These are phyloP conservation scores for Roridomyces roridus DNA, from an alignment of 768 basidiomycete genomes.

Conservation along the genomic window DNA sequence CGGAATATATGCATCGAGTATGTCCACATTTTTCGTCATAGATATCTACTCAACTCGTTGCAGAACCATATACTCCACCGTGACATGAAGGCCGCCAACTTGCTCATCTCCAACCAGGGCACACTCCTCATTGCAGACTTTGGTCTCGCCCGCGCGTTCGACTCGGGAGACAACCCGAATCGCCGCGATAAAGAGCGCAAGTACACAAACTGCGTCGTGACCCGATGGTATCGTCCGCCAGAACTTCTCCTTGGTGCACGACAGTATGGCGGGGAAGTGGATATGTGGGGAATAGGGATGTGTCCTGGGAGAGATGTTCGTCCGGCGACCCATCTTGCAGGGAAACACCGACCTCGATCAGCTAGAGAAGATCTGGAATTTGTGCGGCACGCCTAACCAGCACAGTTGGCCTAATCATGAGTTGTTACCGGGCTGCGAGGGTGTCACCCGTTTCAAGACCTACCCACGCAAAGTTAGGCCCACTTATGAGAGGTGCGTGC, in stretches of 20 bases:
- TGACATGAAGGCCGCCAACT: slow-evolving; percentile 98
- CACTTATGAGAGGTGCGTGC: slow-evolving; percentile 64
- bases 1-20: slow-evolving; percentile 94
- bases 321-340: slow-evolving; percentile 82
- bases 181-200: slow-evolving; percentile 59
- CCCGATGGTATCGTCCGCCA: slow-evolving; percentile 93
- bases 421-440: slow-evolving; percentile 78
- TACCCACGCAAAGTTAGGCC: slow-evolving; percentile 58
- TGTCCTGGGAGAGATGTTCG: slow-evolving; percentile 97
- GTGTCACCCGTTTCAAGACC: slow-evolving; percentile 64
- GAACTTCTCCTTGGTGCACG: slow-evolving; percentile 89
- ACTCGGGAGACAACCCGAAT: slow-evolving; percentile 50
- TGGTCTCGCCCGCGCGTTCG: slow-evolving; percentile 88
- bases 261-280: slow-evolving; percentile 92
- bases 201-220: slow-evolving; percentile 96
- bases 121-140: slow-evolving; percentile 91
- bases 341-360: slow-evolving; percentile 94
- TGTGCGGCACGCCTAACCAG: slow-evolving; percentile 90
- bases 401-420: slow-evolving; percentile 84
- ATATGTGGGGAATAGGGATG: slow-evolving; percentile 99
- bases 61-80: slow-evolving; percentile 97
- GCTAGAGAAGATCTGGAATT: slow-evolving; percentile 83
- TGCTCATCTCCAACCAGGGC: slow-evolving; percentile 90
- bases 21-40: slow-evolving; percentile 33
- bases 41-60: slow-evolving; percentile 14